Base-by-base conservation (phyloP, 306 rosid species). In the Rosa multiflora region DNA sequence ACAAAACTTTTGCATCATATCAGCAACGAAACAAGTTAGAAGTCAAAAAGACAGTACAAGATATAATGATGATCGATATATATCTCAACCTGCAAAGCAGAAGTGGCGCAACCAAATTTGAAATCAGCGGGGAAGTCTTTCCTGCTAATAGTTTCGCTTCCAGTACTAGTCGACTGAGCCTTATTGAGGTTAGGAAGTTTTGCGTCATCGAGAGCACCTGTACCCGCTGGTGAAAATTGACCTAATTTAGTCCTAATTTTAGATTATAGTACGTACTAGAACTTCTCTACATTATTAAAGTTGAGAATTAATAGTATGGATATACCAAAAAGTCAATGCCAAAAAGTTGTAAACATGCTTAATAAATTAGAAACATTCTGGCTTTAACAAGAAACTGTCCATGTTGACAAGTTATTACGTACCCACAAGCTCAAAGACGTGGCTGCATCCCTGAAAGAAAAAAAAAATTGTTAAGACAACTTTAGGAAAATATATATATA, bases 91-190 rank as follows among this genome's bases (percentile, higher is more conserved):
- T 68, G 72, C 7, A 68, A 10, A 40, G 72, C 72, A 20, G 72
- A 68, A 68, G 51, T 42, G 32, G 72, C 72, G 51, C 72, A 68
- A 4, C 72, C 72, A 42, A 68, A 68, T n/a, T 20, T 68, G 52
- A 68, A 68, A 43, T 68, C 51, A 40, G 51, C 29, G 0, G 72
- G 51, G 12, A 68, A 68, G 21, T 68, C 72, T 8, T 1, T n/a
- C 52, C 72, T 42, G 32, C 62, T 55, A 55, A 55, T 55, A 20
- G 62, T 6, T 18, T 55, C 12, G 12, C 0, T 6, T 55, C 62
- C 29, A 0, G 62, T 55, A 20, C 62, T 55, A 20, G 26, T 8
- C 47, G 7, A 2, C 7, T 17, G 59, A 18, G 62, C 29, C 4
- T 55, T 8, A 55, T 3, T 55, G 62, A n/a, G 62, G 12, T 6